Base-by-base conservation (phyloP, 371 early-diverging fungal species). In the Gilbertella persicaria region DNA sequence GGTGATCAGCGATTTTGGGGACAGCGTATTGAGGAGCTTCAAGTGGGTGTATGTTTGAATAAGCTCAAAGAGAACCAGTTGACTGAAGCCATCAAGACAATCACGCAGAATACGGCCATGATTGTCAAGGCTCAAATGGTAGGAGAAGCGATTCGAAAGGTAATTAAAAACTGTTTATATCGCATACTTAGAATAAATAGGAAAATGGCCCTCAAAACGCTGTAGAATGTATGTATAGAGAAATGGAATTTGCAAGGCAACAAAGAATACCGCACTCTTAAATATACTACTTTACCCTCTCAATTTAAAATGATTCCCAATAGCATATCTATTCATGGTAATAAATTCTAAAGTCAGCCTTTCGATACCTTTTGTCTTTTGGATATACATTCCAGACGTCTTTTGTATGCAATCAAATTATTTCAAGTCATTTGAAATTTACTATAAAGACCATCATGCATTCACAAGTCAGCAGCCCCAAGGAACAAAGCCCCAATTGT, bases 1-100 rank as follows among this genome's bases (percentile, higher is more conserved):
- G 93, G 90, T 10, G 93, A 93, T 54, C 92, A 92, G 48, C 80
- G 73, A 29, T 92, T 92, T 57, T 91, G 92, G 91, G 90, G 83
- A 0, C 74, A 81, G 26, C 84, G 88, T 3, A 50, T 90, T 2
- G 79, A 84, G 42, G 84, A 84, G 17, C 67, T 85, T 40, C 79
- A 79, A n/a, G 71, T 81, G 9, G 91, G 91, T 16, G 53, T 85
- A 5, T 76, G 78, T 44, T 53, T 88, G 14, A 73, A 73, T 17
- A 83, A 87, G 19, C 56, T 90, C 29, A 82, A 73, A 0, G 73
- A 72, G 12, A 72, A 76, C 21, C 75, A 69, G 17, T 58, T 91
- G 30, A 55, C 74, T 0, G 59, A 71, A 1, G 86, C 86, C 1
- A 39, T 91, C 20, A 55, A 54, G 5, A 57, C 62, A 7, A 74